Conservation (phyloP, 805 yeast species). For the Pichia exigua region DNA sequence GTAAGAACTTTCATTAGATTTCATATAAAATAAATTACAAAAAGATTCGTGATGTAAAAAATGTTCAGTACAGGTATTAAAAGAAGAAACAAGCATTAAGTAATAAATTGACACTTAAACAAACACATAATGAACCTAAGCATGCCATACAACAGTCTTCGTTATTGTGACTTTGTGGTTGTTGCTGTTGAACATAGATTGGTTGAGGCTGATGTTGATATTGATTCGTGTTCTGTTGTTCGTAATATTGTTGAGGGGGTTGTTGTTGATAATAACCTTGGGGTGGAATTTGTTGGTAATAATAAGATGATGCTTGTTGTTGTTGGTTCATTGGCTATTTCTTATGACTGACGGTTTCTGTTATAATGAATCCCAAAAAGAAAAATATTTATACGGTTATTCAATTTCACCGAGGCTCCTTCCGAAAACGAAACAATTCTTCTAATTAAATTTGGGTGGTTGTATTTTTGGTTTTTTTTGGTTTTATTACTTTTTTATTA, state of each 20-base stretch:
- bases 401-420: not conserved
- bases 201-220: not conserved
- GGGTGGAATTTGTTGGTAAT: not conserved
- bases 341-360: not conserved
- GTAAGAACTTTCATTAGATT: not conserved
- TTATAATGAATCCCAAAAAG: too few relatives aligned
- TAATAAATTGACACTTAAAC: slow-evolving; percentile 3
- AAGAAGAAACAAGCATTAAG: not conserved
- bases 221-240: not conserved
- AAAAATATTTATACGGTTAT: too few relatives aligned
- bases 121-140: slow-evolving; percentile 3
- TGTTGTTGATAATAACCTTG: not conserved
- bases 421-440: not conserved
- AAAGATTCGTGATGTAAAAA: not conserved
- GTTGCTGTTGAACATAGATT: not conserved
- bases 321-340: not conserved
- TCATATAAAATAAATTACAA: too few relatives aligned
- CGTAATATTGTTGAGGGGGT: not conserved
- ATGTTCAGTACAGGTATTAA: too few relatives aligned
- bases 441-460: too few relatives aligned
- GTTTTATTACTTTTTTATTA: too few relatives aligned
- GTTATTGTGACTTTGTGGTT: slow-evolving; percentile 1
- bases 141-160: slow-evolving; percentile 4
- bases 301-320: not conserved
- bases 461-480: too few relatives aligned